Base-by-base conservation (phyloP, 164 flowering plant genomes). In the Tetrastigma voinierianum region DNA sequence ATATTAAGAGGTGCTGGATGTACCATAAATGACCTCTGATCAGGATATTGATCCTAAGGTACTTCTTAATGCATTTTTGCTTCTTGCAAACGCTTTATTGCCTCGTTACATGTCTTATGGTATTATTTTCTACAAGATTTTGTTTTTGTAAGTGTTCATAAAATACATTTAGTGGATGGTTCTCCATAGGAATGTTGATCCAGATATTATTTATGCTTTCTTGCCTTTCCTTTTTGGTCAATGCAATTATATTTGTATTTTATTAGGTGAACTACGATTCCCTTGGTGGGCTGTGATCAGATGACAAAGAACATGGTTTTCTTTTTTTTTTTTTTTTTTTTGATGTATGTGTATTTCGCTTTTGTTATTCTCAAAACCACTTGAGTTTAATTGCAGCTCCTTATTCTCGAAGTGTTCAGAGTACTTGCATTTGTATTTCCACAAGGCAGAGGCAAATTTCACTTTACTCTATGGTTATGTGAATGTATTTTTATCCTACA, bases 1-100 rank as follows among this genome's bases (percentile, higher is more conserved):
- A 90, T 96, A 62, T 71, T 96, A 67, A 83, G 98, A 64, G 98
- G 99, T 61, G 99, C 98, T 71, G 99, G 98, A 23, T 92, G 99
- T 73, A 96, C 99, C n/a, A 67, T 92, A 11, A 96, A 96, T 74
- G 99, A 96, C 67, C 90, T 92, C 51, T 64, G 99, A 96, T 65
- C 81, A 83, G 44, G 97, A 96, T 77, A 93, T 96, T 60, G 98
- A 96, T 76, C 73, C 74, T 32, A 86, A 77, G 93, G 97, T 89
- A 51, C 12, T 47, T n/a, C n/a, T 58, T 53, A 47, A 2, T 16
- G 46, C 20, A 46, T n/a, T 51, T 56, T 45, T 68, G 15, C 17
- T 66, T 2, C 59, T n/a, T 56, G 52, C 32, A 40, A 19, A 23
- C 46, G 2, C 10, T 21, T 11, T 18, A 12, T 61, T 55, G 63